phyloP scores from a whole-genome alignment of 352 stramenopile genomes.

The Aphanomyces invadans region DNA sequence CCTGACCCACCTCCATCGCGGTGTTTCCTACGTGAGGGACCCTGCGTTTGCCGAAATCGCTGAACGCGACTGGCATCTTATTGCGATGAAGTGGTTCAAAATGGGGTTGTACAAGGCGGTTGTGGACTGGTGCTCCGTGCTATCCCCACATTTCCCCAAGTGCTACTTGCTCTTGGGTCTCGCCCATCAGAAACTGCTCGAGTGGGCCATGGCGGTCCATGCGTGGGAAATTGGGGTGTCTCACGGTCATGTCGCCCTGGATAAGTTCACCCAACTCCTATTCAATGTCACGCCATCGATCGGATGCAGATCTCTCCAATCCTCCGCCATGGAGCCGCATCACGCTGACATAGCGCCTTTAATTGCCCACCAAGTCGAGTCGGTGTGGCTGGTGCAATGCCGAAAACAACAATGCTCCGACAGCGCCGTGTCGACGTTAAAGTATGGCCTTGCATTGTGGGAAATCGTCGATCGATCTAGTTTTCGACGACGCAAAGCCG shows the following conservation, averaged over 20 bases:
- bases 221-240: background rate
- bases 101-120: slow-evolving; percentile 7
- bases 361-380: background rate
- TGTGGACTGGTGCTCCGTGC: background rate
- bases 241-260: background rate
- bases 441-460: slow-evolving; percentile 1
- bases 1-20: background rate
- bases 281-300: background rate
- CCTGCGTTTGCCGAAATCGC: background rate
- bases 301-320: background rate
- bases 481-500: background rate
- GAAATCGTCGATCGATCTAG: background rate
- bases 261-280: slow-evolving; percentile 11
- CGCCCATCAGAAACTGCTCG: slow-evolving; percentile 2
- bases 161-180: slow-evolving; percentile 4
- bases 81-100: slow-evolving; percentile 21
- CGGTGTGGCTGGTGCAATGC: background rate
- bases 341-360: background rate
- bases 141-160: background rate
- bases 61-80: background rate
- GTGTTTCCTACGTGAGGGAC: background rate
- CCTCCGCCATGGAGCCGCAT: background rate
- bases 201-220: background rate
- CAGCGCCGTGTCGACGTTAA: background rate
- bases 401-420: background rate